Base-by-base conservation (phyloP, 805 yeast genomes). In the Ascoidea tarda region DNA sequence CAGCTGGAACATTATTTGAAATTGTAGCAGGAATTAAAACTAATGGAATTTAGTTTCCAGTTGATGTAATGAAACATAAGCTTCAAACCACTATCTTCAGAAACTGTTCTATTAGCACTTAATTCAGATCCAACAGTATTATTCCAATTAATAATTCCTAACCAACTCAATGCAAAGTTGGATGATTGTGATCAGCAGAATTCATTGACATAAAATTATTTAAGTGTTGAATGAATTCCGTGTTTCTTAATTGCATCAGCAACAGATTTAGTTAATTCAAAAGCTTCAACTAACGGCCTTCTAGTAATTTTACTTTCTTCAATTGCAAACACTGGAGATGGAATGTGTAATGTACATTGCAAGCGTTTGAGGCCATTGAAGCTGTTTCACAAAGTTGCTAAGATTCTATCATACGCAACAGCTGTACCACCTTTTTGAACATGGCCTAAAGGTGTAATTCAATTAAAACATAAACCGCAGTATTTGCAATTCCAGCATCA, bases 1-100 rank as follows among this genome's bases (percentile, higher is more conserved):
- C 84, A 55, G 99, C 99, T n/a, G 99, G 99, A 50, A 93, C 98
- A 61, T 93, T 93, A 71, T 93, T 93, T 16, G 97, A 89, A 58
- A 93, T 87, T 2, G 99, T 93, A 2, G 98, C 91, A 8, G 99
- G 99, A 59, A 93, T 76, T 60, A 87, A 79, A 47, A 87, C 85
- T 87, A 91, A 83, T 57, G 99, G 99, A 59, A 93, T 89, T 68
- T 91, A 80, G 67, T 68, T 59, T 81, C 79, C 60, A 85, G 72
- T 68, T 84, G 80, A 62, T 82, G 75, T 60, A 85, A 71, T 6
- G 91, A 78, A n/a, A 75, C 73, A 59, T 83, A 82, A 5, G 86
- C 87, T 68, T 85, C 93, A 63, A 85, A 85, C 1, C 83, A 21
- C 28, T 21, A 51, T 79, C 83, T 55, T 73, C 70, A 6, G 91